Percentiles rank a stretch among this genome's conserved stretches.
Evolutionary conservation across 345 rosid species (phyloP).

Genomic region (Lepidium sativum): DNA sequence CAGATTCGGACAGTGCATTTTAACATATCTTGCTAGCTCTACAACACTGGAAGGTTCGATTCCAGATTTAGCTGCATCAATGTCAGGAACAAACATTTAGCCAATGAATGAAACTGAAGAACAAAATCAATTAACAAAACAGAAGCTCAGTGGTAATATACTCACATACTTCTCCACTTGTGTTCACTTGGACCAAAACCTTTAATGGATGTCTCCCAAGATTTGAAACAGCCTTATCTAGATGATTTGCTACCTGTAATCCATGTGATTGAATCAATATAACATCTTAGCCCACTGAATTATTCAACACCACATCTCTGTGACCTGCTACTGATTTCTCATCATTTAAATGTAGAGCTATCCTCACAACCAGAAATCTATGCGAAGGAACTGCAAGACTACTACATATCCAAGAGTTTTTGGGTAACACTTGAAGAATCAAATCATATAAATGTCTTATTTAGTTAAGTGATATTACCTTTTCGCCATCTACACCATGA

Average conservation of each 20-base stretch:
- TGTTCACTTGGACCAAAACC: conserved; percentile 89
- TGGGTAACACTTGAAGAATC: not conserved
- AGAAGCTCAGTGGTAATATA: not conserved
- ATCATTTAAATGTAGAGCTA: not conserved
- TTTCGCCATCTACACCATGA: conserved; percentile 69
- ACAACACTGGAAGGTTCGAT: conserved; percentile 65
- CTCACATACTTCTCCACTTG: conserved; percentile 93
- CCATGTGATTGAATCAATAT: not conserved
- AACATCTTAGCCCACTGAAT: not conserved
- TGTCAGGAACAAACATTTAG: conserved; percentile 10
- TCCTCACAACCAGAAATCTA: not conserved
- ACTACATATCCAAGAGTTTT: not conserved
- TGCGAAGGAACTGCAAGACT: not conserved
- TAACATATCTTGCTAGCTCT: conserved; percentile 64
- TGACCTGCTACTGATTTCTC: not conserved
- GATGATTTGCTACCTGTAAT: conserved; percentile 64
- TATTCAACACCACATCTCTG: not conserved
- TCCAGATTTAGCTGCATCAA: conserved; percentile 78
- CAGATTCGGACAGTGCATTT: conserved; percentile 56
- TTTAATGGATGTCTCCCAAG: conserved; percentile 76
- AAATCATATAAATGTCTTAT: not conserved
- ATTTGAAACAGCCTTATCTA: conserved; percentile 60
- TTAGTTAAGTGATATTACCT: conserved; percentile 34
- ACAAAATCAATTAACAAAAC: not conserved
- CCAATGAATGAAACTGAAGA: not conserved